Evolutionary conservation across 2,329 filamentous ascomycete species (phyloP).

Genomic region (Cyphellophora europaea): DNA sequence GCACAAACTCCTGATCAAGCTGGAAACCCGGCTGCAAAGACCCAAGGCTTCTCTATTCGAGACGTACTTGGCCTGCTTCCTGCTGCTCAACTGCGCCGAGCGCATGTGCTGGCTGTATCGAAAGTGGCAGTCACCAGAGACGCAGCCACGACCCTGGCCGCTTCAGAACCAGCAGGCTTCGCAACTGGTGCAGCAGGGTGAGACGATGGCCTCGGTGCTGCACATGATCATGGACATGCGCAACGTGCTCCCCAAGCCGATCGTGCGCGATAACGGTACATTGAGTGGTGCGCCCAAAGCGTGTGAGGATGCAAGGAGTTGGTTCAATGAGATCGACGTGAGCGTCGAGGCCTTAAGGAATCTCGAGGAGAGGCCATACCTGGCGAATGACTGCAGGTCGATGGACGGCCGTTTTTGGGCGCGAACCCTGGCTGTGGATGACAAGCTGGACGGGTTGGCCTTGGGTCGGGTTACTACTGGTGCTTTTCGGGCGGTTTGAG

Average conservation of each 20-base stretch:
- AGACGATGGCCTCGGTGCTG: slow-evolving; percentile 48
- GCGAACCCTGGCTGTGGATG: not conserved
- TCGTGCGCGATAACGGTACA: slow-evolving; percentile 20
- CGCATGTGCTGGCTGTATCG: slow-evolving; percentile 50
- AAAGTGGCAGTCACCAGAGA: slow-evolving; percentile 37
- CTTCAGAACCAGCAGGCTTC: slow-evolving; percentile 42
- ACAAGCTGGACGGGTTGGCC: too few relatives aligned
- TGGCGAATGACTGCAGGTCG: slow-evolving; percentile 19
- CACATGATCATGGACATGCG: slow-evolving; percentile 52
- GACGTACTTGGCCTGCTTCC: slow-evolving; percentile 50
- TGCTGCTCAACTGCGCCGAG: slow-evolving; percentile 51
- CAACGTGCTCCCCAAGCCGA: slow-evolving; percentile 32
- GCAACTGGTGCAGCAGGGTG: slow-evolving; percentile 45
- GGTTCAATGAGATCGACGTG: slow-evolving; percentile 33
- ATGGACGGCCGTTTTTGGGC: slow-evolving; percentile 1
- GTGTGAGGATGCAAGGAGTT: slow-evolving; percentile 17
- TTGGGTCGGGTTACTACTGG: too few relatives aligned
- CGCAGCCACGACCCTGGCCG: slow-evolving; percentile 38
- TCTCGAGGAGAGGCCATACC: slow-evolving; percentile 22
- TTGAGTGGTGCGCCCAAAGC: not conserved
- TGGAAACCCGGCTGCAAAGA: slow-evolving; percentile 51
- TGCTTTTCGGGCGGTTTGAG: too few relatives aligned
- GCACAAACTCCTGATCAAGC: slow-evolving; percentile 48
- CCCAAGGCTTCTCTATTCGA: slow-evolving; percentile 49
- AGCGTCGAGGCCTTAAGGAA: slow-evolving; percentile 25